Percentiles rank a stretch among this genome's conserved stretches.
phyloP scores from a whole-genome alignment of 2,329 filamentous ascomycete species.

The Lecanicillium sp. region DNA sequence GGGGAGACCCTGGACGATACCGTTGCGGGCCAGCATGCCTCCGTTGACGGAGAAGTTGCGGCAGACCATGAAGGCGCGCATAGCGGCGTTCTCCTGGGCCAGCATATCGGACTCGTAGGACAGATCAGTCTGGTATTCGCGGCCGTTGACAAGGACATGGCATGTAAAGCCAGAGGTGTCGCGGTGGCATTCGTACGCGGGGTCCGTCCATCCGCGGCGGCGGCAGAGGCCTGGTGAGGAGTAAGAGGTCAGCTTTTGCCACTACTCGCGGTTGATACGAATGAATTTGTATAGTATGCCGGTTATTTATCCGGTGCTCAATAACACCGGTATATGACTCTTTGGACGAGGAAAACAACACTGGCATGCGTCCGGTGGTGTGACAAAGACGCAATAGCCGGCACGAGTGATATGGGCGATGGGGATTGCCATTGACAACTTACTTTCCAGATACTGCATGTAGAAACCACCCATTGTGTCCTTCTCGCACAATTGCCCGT shows the following conservation, averaged over 20 bases:
- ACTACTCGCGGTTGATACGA: background rate
- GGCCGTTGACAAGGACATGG: conserved; percentile 89
- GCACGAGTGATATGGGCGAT: conserved; percentile 60
- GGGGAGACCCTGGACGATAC: conserved; percentile 61
- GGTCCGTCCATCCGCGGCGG: conserved; percentile 89
- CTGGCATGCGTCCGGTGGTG: too few relatives aligned
- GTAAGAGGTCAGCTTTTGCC: too few relatives aligned
- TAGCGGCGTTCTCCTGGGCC: conserved; percentile 88
- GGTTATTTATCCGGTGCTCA: too few relatives aligned
- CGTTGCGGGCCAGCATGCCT: conserved; percentile 73
- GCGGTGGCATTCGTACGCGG: conserved; percentile 77
- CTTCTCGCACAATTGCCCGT: background rate
- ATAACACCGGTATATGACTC: too few relatives aligned
- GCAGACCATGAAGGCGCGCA: conserved; percentile 96
- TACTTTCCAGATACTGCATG: conserved; percentile 70
- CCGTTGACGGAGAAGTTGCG: conserved; percentile 96
- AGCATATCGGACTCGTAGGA: conserved; percentile 75
- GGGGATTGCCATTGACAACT: conserved; percentile 35
- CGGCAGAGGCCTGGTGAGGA: conserved; percentile 79
- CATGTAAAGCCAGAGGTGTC: conserved; percentile 74
- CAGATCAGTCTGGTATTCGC: conserved; percentile 89
- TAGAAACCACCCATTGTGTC: conserved; percentile 57
- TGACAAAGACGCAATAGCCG: background rate
- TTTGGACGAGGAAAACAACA: too few relatives aligned
- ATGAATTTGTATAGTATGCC: background rate